Evolutionary conservation across 805 yeast genomes (phyloP).

Genomic region (Lachancea dasiensis): DNA sequence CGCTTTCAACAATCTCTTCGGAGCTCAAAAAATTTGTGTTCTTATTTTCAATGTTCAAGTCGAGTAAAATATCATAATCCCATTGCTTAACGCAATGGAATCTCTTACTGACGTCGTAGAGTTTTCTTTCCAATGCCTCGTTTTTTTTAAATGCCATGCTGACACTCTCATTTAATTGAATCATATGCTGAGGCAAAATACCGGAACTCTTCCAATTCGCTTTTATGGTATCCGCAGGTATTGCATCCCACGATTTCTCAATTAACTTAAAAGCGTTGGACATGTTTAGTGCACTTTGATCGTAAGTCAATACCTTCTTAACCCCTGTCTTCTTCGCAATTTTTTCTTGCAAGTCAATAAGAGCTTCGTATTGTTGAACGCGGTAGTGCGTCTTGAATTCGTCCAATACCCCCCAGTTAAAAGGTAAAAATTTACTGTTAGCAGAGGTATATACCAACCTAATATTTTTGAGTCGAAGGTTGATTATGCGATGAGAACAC

Average conservation of each 20-base stretch:
- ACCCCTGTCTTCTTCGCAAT: slow-evolving; percentile 15
- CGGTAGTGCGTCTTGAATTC: slow-evolving; percentile 56
- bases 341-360: slow-evolving; percentile 30
- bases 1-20: slow-evolving; percentile 55
- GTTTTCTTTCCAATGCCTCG: slow-evolving; percentile 36
- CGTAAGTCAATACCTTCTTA: slow-evolving; percentile 24
- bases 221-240: slow-evolving; percentile 34
- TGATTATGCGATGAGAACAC: slow-evolving; percentile 54
- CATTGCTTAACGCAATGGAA: slow-evolving; percentile 50
- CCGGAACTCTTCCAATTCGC: slow-evolving; percentile 42
- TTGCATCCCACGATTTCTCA: slow-evolving; percentile 48
- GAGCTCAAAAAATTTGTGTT: slow-evolving; percentile 46
- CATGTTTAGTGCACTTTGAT: slow-evolving; percentile 44
- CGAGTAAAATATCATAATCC: slow-evolving; percentile 51
- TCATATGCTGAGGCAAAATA: slow-evolving; percentile 32
- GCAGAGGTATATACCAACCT: slow-evolving; percentile 37
- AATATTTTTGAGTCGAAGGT: slow-evolving; percentile 42
- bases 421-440: slow-evolving; percentile 45
- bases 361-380: slow-evolving; percentile 46
- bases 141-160: slow-evolving; percentile 33
- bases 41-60: slow-evolving; percentile 41
- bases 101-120: slow-evolving; percentile 40
- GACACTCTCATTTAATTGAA: slow-evolving; percentile 26
- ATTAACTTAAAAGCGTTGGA: slow-evolving; percentile 54
- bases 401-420: slow-evolving; percentile 57